Evolutionary conservation across 139 green algal genomes (phyloP).

Genomic region (Chlamydomonas sphaeroides): DNA sequence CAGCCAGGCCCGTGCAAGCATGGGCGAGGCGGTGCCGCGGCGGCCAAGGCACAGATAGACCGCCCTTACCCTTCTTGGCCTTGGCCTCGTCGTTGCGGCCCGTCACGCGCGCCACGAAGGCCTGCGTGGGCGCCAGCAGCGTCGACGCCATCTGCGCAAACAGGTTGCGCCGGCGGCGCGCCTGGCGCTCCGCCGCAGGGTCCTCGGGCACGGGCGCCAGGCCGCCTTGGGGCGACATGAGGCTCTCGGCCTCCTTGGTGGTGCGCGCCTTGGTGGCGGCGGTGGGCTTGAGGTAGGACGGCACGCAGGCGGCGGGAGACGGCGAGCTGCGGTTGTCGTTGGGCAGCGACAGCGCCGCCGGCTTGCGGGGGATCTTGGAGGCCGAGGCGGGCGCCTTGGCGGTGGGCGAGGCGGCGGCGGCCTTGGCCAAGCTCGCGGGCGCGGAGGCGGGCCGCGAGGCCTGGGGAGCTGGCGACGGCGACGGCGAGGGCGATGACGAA

Average conservation of each 20-base stretch:
- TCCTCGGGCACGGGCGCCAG: slow-evolving; percentile 10
- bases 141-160: slow-evolving; percentile 29
- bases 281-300: slow-evolving; percentile 49
- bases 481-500: neutral
- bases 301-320: neutral
- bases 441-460: neutral
- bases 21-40: too few relatives aligned
- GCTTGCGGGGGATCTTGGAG: neutral
- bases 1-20: too few relatives aligned
- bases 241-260: neutral
- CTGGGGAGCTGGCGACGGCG: neutral
- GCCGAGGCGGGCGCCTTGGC: neutral
- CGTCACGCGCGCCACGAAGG: slow-evolving; percentile 51
- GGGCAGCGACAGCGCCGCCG: neutral
- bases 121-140: slow-evolving; percentile 52
- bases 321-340: neutral
- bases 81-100: slow-evolving; percentile 21
- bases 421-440: neutral
- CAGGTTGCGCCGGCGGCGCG: slow-evolving; percentile 18
- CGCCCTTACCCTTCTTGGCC: slow-evolving; percentile 28
- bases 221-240: neutral
- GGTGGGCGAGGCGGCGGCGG: neutral
- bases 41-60: too few relatives aligned
- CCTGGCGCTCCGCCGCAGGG: neutral
- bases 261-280: slow-evolving; percentile 21